phyloP scores from a whole-genome alignment of 371 early-diverging fungal species.

The Coemansia sp. region DNA sequence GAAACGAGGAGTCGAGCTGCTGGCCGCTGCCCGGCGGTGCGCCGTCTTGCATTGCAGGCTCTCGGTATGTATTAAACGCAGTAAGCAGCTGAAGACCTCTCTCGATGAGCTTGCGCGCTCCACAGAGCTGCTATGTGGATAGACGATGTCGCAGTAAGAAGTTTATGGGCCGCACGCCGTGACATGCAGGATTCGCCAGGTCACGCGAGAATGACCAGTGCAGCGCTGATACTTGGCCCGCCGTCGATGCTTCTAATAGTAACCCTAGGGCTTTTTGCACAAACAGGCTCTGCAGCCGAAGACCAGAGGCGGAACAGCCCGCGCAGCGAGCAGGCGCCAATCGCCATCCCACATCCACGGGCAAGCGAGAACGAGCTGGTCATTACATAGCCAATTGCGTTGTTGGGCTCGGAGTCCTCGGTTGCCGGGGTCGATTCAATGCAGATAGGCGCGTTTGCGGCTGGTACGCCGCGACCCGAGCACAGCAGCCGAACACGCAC shows the following conservation, averaged over 20 bases:
- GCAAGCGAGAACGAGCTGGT: constrained; percentile 56
- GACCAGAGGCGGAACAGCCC: constrained; percentile 44
- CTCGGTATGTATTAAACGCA: neutral
- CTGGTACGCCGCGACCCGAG: constrained; percentile 50
- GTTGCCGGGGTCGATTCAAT: constrained; percentile 9
- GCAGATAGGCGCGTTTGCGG: constrained; percentile 52
- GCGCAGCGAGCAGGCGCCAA: constrained; percentile 54
- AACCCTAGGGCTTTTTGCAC: constrained; percentile 5
- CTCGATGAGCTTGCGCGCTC: neutral
- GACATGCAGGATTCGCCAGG: neutral
- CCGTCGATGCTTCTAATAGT: constrained; percentile 24
- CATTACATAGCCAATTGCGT: constrained; percentile 55
- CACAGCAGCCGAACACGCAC: constrained; percentile 53
- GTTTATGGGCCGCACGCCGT: no score
- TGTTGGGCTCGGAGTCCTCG: neutral
- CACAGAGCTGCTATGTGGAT: neutral
- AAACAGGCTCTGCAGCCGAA: neutral
- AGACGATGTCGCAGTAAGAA: no score
- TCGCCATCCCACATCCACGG: constrained; percentile 53
- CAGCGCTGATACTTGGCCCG: constrained; percentile 19
- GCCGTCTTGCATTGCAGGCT: constrained; percentile 16
- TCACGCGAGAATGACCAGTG: constrained; percentile 20
- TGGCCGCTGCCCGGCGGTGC: constrained; percentile 33
- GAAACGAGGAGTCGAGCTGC: constrained; percentile 61
- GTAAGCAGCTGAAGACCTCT: neutral